phyloP scores from a whole-genome alignment of 1,139 yeast genomes.

The Yamadazyma diddensiae region DNA sequence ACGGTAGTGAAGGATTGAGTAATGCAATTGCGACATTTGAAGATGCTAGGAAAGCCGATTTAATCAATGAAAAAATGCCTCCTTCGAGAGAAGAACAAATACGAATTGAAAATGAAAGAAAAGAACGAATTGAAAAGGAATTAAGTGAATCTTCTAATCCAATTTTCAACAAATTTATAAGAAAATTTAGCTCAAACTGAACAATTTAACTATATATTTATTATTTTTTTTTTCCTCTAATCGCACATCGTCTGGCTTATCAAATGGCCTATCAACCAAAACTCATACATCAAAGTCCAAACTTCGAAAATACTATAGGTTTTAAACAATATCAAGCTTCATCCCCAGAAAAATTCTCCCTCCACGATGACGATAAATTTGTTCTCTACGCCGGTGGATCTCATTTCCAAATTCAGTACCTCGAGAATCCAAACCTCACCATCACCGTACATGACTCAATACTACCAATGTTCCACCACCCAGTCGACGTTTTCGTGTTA shows the following conservation, averaged over 20 bases:
- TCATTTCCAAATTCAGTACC: slow-evolving; percentile 15
- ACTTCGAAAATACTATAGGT: slow-evolving; percentile 41
- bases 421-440: slow-evolving; percentile 18
- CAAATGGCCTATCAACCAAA: slow-evolving; percentile 16
- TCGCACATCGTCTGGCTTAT: not conserved
- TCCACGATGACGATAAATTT: slow-evolving; percentile 40
- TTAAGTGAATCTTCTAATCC: slow-evolving; percentile 41
- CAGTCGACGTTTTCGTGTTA: slow-evolving; percentile 34
- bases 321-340: slow-evolving; percentile 31
- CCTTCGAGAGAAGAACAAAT: slow-evolving; percentile 66
- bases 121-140: slow-evolving; percentile 38
- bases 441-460: slow-evolving; percentile 12
- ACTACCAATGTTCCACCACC: slow-evolving; percentile 1
- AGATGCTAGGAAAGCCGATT: slow-evolving; percentile 80
- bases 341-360: slow-evolving; percentile 39
- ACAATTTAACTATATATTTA: not conserved
- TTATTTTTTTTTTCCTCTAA: not conserved
- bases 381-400: slow-evolving; percentile 42
- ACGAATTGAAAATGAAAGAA: slow-evolving; percentile 44
- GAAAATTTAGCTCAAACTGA: slow-evolving; percentile 30
- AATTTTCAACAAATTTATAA: slow-evolving; percentile 40
- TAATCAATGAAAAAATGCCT: slow-evolving; percentile 84
- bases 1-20: slow-evolving; percentile 79
- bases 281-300: slow-evolving; percentile 35
- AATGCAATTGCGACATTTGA: slow-evolving; percentile 73